Evolutionary conservation across 495 filamentous ascomycete genomes (phyloP), one percentile per base, ranked within the genome.

Genomic region (Aspergillus heteromorphus): DNA sequence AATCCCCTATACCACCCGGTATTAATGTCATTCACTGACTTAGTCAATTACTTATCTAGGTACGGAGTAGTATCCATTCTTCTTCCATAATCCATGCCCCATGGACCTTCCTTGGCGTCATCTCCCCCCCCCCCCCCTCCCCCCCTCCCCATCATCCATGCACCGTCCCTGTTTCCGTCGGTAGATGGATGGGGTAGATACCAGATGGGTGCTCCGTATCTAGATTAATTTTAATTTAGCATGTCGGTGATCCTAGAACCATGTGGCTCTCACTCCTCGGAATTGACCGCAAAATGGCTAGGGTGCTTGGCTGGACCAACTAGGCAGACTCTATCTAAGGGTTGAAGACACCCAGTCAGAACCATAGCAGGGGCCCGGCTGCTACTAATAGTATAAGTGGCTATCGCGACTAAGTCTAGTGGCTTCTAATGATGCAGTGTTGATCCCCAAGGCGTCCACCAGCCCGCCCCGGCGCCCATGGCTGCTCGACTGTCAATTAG

Each of bases 381-480:
- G n/a, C n/a, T n/a, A n/a, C n/a, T n/a, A n/a, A n/a, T n/a, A n/a
- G n/a, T n/a, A n/a, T n/a, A n/a, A n/a, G n/a, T n/a, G n/a, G n/a
- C n/a, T n/a, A n/a, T n/a, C n/a, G n/a, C 41, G 19, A 38, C 25
- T 27, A 43, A 29, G 41, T 38, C 40, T 45, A 40, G 40, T 34
- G 42, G 27, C 27, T 20, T 47, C 16, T 17, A 54, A 54, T 23
- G 18, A 54, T 54, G 51, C 51, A 54, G 42, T 21, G 51, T 47
- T 54, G 51, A 54, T 54, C 51, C 38, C 29, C 23, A 13, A 14
- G 45, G 17, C 51, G 31, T 11, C 42, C 27, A 34, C n/a, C n/a
- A n/a, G n/a, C n/a, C n/a, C n/a, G n/a, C n/a, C 5, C 41, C 43
- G 41, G 16, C 27, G 14, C 40, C 38, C 25, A 52, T 6, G 29